These are phyloP conservation scores for Oryza meridionalis DNA, from an alignment of 176 grass and related monocot genomes.

Conservation along the genomic window DNA sequence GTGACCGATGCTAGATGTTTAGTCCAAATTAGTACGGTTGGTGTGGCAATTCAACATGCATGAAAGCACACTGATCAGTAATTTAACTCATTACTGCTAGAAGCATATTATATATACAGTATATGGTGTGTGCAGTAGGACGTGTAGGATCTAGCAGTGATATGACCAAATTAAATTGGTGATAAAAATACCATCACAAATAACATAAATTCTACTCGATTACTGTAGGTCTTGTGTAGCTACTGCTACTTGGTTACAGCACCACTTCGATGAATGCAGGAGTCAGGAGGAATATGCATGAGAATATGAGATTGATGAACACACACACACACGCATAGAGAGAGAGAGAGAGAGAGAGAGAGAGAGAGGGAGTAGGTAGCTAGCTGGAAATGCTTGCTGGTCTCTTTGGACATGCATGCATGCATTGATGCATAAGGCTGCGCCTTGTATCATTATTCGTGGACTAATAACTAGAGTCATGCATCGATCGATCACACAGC, in stretches of 20 bases:
- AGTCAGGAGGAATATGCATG: neutral
- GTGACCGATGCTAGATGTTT: neutral
- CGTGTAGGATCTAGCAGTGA: too few relatives aligned
- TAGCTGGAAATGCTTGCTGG: neutral
- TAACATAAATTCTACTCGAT: too few relatives aligned
- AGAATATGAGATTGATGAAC: neutral
- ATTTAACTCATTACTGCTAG: neutral
- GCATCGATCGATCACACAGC: neutral
- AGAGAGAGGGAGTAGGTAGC: neutral
- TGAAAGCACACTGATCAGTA: neutral
- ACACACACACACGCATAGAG: too few relatives aligned
- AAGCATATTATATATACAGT: too few relatives aligned
- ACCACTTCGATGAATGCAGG: too few relatives aligned
- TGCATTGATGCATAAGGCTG: neutral
- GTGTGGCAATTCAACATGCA: neutral
- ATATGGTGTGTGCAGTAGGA: too few relatives aligned
- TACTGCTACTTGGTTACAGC: too few relatives aligned
- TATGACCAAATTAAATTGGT: too few relatives aligned
- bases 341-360: neutral
- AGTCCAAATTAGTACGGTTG: neutral
- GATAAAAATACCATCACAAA: too few relatives aligned
- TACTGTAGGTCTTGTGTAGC: too few relatives aligned
- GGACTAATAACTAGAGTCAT: neutral
- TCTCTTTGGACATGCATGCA: neutral
- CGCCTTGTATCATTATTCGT: neutral